phyloP scores from a whole-genome alignment of 495 filamentous ascomycete species.

The Penicillium desertorum region DNA sequence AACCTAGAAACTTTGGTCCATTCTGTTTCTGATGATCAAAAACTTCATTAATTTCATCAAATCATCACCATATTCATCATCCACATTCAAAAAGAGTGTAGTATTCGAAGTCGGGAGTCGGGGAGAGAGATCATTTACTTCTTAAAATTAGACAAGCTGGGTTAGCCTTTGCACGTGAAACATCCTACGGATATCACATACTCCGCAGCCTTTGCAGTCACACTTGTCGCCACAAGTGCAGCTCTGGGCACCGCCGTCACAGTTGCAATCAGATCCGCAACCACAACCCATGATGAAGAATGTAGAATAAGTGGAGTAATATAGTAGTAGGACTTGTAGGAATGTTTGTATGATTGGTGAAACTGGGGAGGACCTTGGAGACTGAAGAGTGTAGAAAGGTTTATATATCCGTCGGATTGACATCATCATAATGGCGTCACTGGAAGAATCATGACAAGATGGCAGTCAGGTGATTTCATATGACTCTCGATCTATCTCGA shows the following conservation, averaged over 20 bases:
- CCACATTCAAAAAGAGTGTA: not conserved
- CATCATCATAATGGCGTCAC: constrained; percentile 25
- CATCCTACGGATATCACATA: constrained; percentile 30
- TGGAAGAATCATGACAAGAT: not conserved
- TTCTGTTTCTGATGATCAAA: not conserved
- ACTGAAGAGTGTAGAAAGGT: not conserved
- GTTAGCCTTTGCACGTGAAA: constrained; percentile 12
- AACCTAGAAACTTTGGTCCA: not conserved
- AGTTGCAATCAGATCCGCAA: constrained; percentile 43
- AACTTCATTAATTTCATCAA: not conserved
- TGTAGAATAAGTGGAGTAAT: constrained; percentile 6
- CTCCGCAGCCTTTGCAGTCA: constrained; percentile 48
- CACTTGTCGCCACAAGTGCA: constrained; percentile 44
- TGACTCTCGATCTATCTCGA: too few relatives aligned
- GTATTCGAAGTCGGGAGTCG: not conserved
- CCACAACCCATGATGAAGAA: constrained; percentile 37
- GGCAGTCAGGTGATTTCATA: not conserved
- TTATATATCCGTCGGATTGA: constrained; percentile 13
- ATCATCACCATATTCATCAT: not conserved
- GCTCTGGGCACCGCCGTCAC: constrained; percentile 38
- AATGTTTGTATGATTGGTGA: not conserved
- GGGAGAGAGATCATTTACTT: constrained; percentile 5
- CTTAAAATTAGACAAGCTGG: not conserved
- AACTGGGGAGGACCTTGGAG: not conserved
- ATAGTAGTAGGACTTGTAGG: not conserved